A percentile compares a stretch with the other conserved stretches of the same genome.
These are phyloP conservation scores for Hsuehochloa calcarea DNA, from an alignment of 176 grass and related monocot genomes.

Conservation along the genomic window DNA sequence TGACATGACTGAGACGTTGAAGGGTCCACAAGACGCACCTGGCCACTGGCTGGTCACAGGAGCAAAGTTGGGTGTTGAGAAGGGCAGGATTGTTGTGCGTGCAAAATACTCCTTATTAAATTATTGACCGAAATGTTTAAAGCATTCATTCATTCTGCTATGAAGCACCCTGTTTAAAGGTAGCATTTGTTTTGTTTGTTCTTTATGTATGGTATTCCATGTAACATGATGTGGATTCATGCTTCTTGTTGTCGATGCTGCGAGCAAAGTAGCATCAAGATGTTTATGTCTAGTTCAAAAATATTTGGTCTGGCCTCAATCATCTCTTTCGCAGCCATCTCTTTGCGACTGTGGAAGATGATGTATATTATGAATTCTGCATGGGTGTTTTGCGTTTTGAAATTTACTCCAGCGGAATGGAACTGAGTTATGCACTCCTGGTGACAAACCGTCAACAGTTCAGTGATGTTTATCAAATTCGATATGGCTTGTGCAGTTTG, in stretches of 20 bases:
- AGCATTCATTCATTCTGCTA: constrained; percentile 57
- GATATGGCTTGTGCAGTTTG: not conserved
- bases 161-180: constrained; percentile 47
- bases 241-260: constrained; percentile 46
- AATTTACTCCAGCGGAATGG: not conserved
- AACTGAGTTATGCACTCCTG: not conserved
- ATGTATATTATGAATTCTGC: constrained; percentile 15
- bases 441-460: not conserved
- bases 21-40: constrained; percentile 82
- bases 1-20: constrained; percentile 79
- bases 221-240: constrained; percentile 48
- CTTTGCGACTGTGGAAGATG: not conserved
- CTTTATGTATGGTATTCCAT: constrained; percentile 43
- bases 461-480: not conserved
- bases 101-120: constrained; percentile 99
- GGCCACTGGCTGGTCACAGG: constrained; percentile 97
- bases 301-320: constrained; percentile 25
- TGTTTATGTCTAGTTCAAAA: constrained; percentile 35
- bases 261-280: constrained; percentile 30
- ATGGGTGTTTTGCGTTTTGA: constrained; percentile 12
- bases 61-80: constrained; percentile 95
- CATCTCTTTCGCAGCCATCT: constrained; percentile 9
- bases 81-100: constrained; percentile 80
- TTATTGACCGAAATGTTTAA: constrained; percentile 72
- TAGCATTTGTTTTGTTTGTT: constrained; percentile 58